Base-by-base conservation (phyloP, 164 flowering plant species). In the Annona cherimola region DNA sequence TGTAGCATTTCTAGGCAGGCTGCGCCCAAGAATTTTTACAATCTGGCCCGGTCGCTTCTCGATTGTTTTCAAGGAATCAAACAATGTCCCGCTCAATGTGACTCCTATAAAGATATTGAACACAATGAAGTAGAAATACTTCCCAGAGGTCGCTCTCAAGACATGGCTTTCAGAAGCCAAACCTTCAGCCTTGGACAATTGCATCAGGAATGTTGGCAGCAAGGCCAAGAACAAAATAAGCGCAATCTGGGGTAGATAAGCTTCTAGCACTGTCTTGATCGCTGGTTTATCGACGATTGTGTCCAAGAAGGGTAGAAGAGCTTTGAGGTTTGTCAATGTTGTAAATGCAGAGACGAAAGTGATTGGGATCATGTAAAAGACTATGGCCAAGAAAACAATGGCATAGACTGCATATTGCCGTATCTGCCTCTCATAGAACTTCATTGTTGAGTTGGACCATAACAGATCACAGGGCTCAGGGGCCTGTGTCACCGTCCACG, bases 71-170 rank as follows among this genome's bases (percentile, higher is more conserved):
- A 93, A 74, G 6, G 91, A 76, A n/a, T 57, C 64, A 73, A 89
- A 88, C 74, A 95, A 69, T 11, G 96, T 84, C 41, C 86, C 89
- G 75, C 91, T 91, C 1, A 95, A 0, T 2, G 99, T 95, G 4
- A 95, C 94, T 65, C 99, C 99, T 78, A 95, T 77, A 66, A 95
- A 95, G 35, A 93, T 98, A 80, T 93, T 95, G 55, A 95, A 77
- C 61, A 95, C 87, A 1, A 81, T 71, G 73, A 95, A 95, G 70
- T 95, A 95, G 76, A 95, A 95, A 68, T 91, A 95, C 67, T 95
- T 95, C 63, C 99, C 99, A 1, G 98, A 91, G 20, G 96, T 76
- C 45, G 93, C 99, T 79, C 99, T 87, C 12, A 81, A 74, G 12
- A 80, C 92, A 78, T 95, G 98, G 75, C 97, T 87, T 78, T 71